phyloP scores from a whole-genome alignment of 441 rosid genomes.

The Syzygium syzygioides region DNA sequence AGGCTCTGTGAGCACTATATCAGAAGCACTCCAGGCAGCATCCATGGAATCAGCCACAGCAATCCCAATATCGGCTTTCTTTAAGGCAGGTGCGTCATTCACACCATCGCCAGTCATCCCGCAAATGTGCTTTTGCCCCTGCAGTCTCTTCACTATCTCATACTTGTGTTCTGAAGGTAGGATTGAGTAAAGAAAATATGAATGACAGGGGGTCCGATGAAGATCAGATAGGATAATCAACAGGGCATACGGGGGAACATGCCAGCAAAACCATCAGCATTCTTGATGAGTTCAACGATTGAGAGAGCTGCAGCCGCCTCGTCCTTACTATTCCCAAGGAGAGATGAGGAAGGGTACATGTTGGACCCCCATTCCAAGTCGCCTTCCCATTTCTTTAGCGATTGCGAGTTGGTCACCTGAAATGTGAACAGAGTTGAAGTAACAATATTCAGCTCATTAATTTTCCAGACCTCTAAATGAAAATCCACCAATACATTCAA shows the following conservation, averaged over 20 bases:
- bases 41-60: conserved; percentile 55
- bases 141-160: conserved; percentile 48
- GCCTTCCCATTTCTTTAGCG: conserved; percentile 49
- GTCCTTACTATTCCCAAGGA: conserved; percentile 40
- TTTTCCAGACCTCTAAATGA: neutral
- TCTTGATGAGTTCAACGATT: conserved; percentile 39
- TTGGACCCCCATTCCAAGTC: conserved; percentile 65
- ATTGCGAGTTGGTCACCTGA: conserved; percentile 60
- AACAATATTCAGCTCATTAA: neutral
- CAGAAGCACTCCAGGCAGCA: conserved; percentile 54
- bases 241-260: conserved; percentile 40
- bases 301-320: conserved; percentile 30
- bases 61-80: conserved; percentile 59
- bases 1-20: conserved; percentile 52
- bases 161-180: conserved; percentile 38
- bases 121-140: conserved; percentile 37
- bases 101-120: conserved; percentile 65
- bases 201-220: neutral
- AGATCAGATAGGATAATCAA: neutral
- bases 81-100: conserved; percentile 53
- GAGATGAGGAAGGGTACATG: conserved; percentile 64
- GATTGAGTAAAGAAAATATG: neutral
- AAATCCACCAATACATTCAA: neutral
- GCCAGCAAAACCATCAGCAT: conserved; percentile 63
- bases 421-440: neutral